Evolutionary conservation across 441 rosid genomes (phyloP).

Genomic region (Iberis amara): DNA sequence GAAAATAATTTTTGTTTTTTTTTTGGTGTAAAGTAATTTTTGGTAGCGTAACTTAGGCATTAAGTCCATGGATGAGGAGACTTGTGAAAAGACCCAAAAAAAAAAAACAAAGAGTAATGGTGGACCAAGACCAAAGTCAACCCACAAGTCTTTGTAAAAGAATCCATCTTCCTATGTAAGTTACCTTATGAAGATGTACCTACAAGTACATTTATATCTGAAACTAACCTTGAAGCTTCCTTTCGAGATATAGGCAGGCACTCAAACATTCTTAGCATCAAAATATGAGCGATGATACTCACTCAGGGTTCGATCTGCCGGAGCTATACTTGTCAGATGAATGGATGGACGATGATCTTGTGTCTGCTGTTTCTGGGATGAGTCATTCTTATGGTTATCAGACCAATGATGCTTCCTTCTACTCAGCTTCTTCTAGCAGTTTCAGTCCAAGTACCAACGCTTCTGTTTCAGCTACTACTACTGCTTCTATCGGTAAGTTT

Average conservation of each 20-base stretch:
- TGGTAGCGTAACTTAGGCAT: constrained; percentile 19
- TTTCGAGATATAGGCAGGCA: constrained; percentile 4
- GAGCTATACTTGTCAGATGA: constrained; percentile 46
- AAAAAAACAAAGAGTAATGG: constrained; percentile 1
- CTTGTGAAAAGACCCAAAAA: constrained; percentile 11
- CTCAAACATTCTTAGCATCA: constrained; percentile 6
- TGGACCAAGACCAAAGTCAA: constrained; percentile 35
- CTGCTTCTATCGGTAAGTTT: constrained; percentile 37
- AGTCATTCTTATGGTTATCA: constrained; percentile 36
- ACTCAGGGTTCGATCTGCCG: constrained; percentile 40
- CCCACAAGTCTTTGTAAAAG: constrained; percentile 25
- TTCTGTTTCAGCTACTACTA: constrained; percentile 8
- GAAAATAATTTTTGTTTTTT: too few species aligned
- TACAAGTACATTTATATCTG: not conserved
- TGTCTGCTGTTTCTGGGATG: constrained; percentile 32
- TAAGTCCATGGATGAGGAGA: constrained; percentile 19
- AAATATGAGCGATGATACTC: constrained; percentile 24
- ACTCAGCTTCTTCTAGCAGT: constrained; percentile 31
- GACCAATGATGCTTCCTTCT: constrained; percentile 31
- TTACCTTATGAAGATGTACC: constrained; percentile 13
- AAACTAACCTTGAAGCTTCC: constrained; percentile 25
- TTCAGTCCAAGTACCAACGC: constrained; percentile 23
- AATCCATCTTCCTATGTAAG: constrained; percentile 24
- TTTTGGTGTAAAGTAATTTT: not conserved
- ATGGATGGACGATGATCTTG: constrained; percentile 50